A percentile compares a stretch with the other conserved stretches of the same genome.
phyloP scores from a whole-genome alignment of 805 yeast species.

The Suhomyces pyralidae region DNA sequence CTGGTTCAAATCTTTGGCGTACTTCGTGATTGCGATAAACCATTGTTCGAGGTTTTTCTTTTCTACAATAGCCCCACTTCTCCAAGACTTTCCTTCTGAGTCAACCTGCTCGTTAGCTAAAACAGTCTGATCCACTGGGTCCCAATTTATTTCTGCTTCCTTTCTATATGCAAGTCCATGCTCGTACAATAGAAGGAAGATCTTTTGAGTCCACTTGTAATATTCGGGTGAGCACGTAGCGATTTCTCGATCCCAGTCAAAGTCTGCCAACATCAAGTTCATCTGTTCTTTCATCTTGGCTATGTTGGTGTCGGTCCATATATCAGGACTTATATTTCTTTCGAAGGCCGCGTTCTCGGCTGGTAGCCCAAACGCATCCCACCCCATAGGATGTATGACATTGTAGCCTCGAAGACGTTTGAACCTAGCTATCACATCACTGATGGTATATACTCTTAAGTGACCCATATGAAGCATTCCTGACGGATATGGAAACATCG shows the following conservation, averaged over 20 bases:
- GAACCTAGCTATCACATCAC: constrained; percentile 79
- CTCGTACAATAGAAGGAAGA: constrained; percentile 70
- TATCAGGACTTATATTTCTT: constrained; percentile 69
- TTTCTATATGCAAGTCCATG: constrained; percentile 82
- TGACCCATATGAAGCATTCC: constrained; percentile 94
- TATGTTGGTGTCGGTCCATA: constrained; percentile 84
- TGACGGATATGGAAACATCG: constrained; percentile 97
- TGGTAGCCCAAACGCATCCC: constrained; percentile 98
- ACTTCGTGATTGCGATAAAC: constrained; percentile 88
- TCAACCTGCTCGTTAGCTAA: constrained; percentile 96
- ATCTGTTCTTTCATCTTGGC: constrained; percentile 81
- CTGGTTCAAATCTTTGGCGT: constrained; percentile 60
- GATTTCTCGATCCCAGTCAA: constrained; percentile 92
- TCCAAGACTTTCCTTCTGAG: constrained; percentile 86
- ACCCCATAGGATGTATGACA: constrained; percentile 96
- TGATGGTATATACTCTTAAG: constrained; percentile 85
- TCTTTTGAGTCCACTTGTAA: constrained; percentile 88
- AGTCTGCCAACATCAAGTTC: constrained; percentile 72
- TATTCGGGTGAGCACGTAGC: constrained; percentile 84
- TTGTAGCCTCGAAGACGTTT: constrained; percentile 70
- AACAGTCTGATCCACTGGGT: constrained; percentile 92
- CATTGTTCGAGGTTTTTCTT: constrained; percentile 80
- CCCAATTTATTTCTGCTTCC: constrained; percentile 94
- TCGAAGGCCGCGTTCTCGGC: constrained; percentile 98
- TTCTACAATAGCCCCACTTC: constrained; percentile 94